Evolutionary conservation across 768 basidiomycete genomes (phyloP), one percentile per base, ranked within the genome.

Genomic region (Panellus pusillus): DNA sequence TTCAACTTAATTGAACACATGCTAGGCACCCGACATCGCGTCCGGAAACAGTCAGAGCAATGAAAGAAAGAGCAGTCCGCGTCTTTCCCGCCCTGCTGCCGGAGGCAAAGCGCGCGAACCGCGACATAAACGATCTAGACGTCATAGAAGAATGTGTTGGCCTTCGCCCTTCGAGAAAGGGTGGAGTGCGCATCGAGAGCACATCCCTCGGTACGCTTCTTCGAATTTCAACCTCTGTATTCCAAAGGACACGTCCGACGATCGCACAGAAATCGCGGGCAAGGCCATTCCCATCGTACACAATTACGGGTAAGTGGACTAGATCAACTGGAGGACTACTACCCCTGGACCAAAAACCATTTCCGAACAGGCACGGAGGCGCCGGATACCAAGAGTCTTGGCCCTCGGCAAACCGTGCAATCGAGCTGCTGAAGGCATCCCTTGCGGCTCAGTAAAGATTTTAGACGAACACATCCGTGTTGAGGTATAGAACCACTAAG

Each of bases 381-480:
- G 74, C 72, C 49, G 82, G 82, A 4, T 86, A 76, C 54, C 79
- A 81, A 59, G 74, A 77, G 1, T 80, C 79, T 0, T 84, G 82
- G 81, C 81, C 78, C 0, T 79, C 75, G 1, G 83, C 84, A 6
- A 67, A 68, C 2, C 68, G 72, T 9, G 79, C 73, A 0, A 56
- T 81, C 8, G 66, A 66, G 19, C 58, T 84, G n/a, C 62, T 83
- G 43, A 70, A 79, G 47, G 63, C 62, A 8, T 67, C 70, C 9
- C 51, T 80, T 37, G 14, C 17, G 27, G n/a, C 18, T 38, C 8
- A 14, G 14, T 7, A 48, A 50, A 31, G 28, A 40, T 32, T 43
- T 4, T 3, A 6, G 18, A 41, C 24, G 38, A 24, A n/a, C 38
- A 24, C 3, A 38, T 49, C 17, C 15, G 7, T 13, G n/a, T n/a